Evolutionary conservation across 305 asterid species (phyloP).

Genomic region (Plantago lanceolata): DNA sequence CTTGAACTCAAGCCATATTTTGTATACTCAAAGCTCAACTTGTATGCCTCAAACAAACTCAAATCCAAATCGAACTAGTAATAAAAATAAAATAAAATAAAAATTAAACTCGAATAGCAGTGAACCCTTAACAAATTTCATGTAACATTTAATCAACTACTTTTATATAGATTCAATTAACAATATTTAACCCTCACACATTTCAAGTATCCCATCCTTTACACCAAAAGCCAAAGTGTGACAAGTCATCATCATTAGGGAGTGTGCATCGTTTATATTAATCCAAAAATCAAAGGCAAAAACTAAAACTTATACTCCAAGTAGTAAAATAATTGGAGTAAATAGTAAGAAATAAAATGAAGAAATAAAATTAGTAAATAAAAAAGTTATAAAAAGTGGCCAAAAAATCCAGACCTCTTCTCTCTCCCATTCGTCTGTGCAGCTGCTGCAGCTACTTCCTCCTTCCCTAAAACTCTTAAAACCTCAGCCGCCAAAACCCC

Average conservation of each 20-base stretch:
- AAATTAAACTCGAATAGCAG: too few relatives aligned
- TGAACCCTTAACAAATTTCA: too few relatives aligned
- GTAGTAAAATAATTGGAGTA: constrained; percentile 15
- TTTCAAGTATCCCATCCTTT: neutral
- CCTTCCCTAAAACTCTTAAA: constrained; percentile 28
- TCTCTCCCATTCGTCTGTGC: neutral
- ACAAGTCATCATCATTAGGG: neutral
- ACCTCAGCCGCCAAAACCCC: constrained; percentile 39
- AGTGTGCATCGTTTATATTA: neutral
- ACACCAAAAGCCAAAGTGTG: neutral
- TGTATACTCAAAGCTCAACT: too few relatives aligned
- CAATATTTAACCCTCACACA: neutral
- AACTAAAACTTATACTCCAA: neutral
- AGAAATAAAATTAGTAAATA: too few relatives aligned
- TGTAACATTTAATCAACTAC: too few relatives aligned
- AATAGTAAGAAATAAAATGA: too few relatives aligned
- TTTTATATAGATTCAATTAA: too few relatives aligned
- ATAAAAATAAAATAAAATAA: too few relatives aligned
- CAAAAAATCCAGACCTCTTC: constrained; percentile 18
- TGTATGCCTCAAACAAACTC: too few relatives aligned
- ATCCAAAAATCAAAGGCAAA: neutral
- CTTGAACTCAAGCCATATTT: too few relatives aligned
- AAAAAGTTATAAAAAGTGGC: neutral
- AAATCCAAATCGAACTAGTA: too few relatives aligned
- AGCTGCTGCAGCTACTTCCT: neutral